A percentile compares a stretch with the other conserved stretches of the same genome.
These are phyloP conservation scores for Lunularia cruciata DNA, from an alignment of 225 moss, liverwort and hornwort genomes.

Conservation along the genomic window DNA sequence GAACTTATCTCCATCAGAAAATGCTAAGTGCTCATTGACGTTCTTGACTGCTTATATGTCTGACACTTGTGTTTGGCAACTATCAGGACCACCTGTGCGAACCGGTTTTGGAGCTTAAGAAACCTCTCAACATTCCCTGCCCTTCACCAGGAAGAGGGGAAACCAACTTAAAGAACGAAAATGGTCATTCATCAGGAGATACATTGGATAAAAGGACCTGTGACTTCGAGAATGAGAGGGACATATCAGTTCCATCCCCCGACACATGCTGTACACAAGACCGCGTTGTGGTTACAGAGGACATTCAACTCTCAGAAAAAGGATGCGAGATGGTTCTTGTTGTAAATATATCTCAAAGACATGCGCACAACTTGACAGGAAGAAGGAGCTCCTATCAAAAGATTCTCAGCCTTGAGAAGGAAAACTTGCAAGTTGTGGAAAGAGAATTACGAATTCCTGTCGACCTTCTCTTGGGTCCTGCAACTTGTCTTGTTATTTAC, in stretches of 20 bases:
- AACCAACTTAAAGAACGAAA: not conserved
- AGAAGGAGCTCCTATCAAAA: constrained; percentile 78
- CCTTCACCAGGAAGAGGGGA: not conserved
- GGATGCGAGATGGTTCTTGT: constrained; percentile 48
- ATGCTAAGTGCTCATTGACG: too few relatives aligned
- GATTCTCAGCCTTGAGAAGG: constrained; percentile 70
- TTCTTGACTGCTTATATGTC: too few relatives aligned
- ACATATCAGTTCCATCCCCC: not conserved
- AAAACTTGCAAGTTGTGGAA: constrained; percentile 84
- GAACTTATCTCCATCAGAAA: too few relatives aligned
- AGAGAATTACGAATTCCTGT: constrained; percentile 77
- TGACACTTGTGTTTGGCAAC: not conserved
- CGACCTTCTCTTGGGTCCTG: constrained; percentile 77
- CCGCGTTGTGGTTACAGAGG: not conserved
- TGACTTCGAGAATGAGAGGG: not conserved
- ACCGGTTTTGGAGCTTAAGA: not conserved
- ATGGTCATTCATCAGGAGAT: not conserved
- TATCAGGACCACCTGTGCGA: not conserved
- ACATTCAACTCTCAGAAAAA: not conserved
- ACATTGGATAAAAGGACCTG: not conserved
- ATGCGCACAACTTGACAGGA: constrained; percentile 44
- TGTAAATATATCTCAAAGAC: constrained; percentile 56
- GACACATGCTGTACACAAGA: not conserved
- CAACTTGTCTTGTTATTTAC: constrained; percentile 76
- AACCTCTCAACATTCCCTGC: not conserved